Base-by-base conservation (phyloP, 192 early-diverging fungal genomes). In the Dimargaris cristalligena region DNA sequence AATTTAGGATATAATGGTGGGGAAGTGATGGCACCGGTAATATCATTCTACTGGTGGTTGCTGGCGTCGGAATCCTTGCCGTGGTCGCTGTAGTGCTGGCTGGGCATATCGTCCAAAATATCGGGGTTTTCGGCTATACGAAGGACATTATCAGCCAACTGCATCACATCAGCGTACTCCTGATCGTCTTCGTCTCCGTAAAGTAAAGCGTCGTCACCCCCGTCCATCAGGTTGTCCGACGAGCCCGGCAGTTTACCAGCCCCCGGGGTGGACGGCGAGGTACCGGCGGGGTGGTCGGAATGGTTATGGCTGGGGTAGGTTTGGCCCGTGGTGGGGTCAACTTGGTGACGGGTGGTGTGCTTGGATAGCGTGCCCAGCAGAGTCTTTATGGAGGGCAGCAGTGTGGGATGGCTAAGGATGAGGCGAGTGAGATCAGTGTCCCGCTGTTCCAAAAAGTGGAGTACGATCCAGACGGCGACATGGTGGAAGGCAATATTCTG, bases 381-480 rank as follows among this genome's bases (percentile, higher is more conserved):
- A 48, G 66, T 69, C 25, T 68, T 60, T 31, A 71, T 68, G 62
- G 66, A 71, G 33, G 61, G 65, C 60, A 74, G 59, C n/a, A 74
- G 68, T 11, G 72, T 71, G 35, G 72, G 72, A 32, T 74, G 72
- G 23, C 61, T 44, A 30, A 65, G 62, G 14, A 75, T 65, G 50
- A 75, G 68, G 6, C 60, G 63, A 2, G 71, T 60, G 31, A 75
- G 62, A 34, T 69, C 65, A n/a, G 70, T 61, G 22, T 69, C 66
- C 61, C 64, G 67, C 61, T 65, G 66, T 49, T 85, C 83, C 60
- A 89, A 65, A 66, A 89, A 80, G 74, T 88, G 83, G 22, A 83
- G 74, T 63, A 91, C 80, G 28, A 88, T 91, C 87, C 87, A 91
- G 35, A 89, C 76, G 3, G 81, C 88, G 62, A 91, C 81, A 20